Conservation (phyloP, 129 eudicot genomes). For the Centrapalus pauciflorus region DNA sequence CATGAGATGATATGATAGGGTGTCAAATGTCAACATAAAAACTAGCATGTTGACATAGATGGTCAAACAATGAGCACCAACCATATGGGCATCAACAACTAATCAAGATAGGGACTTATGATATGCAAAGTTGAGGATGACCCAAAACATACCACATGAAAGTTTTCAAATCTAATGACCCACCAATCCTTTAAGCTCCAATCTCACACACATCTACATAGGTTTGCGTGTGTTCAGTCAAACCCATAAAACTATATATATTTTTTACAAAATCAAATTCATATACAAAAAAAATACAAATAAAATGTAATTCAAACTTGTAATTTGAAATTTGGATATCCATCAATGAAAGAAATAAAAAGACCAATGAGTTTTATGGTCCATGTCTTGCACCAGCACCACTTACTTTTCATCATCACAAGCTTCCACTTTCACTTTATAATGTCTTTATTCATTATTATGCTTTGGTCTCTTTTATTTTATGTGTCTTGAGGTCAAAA, state of each 20-base stretch:
- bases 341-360: neutral
- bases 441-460: constrained; percentile 33
- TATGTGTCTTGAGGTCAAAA: constrained; percentile 38
- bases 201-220: constrained; percentile 22
- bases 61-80: constrained; percentile 39
- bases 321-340: neutral
- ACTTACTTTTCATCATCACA: constrained; percentile 43
- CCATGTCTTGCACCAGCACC: constrained; percentile 16
- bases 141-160: constrained; percentile 40
- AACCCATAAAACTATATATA: constrained; percentile 5
- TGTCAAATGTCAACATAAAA: constrained; percentile 20
- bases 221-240: too few species aligned
- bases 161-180: constrained; percentile 29
- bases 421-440: constrained; percentile 36
- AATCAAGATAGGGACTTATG: constrained; percentile 32
- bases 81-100: constrained; percentile 25
- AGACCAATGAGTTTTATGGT: constrained; percentile 26
- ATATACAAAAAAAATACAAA: neutral
- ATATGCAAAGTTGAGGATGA: constrained; percentile 27
- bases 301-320: constrained; percentile 2
- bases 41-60: constrained; percentile 31
- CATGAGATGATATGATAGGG: constrained; percentile 9
- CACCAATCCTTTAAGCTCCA: constrained; percentile 26
- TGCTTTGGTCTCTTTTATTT: constrained; percentile 35
- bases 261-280: neutral